Percentiles rank a stretch among this genome's conserved stretches.
phyloP scores from a whole-genome alignment of 2,329 filamentous ascomycete species.

The Fusarium sp. region DNA sequence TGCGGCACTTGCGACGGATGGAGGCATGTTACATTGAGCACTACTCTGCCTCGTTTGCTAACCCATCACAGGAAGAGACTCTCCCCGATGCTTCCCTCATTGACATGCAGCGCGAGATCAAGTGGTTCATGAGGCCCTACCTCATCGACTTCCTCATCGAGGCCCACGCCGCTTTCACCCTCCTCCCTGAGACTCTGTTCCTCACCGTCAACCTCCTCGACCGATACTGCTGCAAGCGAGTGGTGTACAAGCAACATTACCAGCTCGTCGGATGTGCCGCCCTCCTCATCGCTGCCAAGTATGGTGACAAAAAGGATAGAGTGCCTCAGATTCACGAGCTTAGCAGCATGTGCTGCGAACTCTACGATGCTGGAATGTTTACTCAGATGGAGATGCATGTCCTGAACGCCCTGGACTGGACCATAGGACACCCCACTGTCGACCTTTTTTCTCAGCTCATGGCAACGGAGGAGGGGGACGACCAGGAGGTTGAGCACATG shows the following conservation, averaged over 20 bases:
- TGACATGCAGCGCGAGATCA: conserved; percentile 98
- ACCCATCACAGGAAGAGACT: conserved; percentile 74
- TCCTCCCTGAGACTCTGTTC: conserved; percentile 95
- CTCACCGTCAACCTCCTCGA: conserved; percentile 96
- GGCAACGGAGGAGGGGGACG: conserved; percentile 80
- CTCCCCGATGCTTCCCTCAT: conserved; percentile 97
- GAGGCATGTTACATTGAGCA: conserved; percentile 68
- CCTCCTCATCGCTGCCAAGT: conserved; percentile 96
- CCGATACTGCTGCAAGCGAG: conserved; percentile 95
- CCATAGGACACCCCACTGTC: conserved; percentile 93
- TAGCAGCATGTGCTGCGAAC: conserved; percentile 98
- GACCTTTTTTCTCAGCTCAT: conserved; percentile 93
- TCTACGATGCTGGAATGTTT: conserved; percentile 99
- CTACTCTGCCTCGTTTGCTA: conserved; percentile 36
- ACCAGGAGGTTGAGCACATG: conserved; percentile 94
- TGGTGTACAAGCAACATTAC: conserved; percentile 99
- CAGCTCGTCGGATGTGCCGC: conserved; percentile 97
- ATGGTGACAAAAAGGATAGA: conserved; percentile 97
- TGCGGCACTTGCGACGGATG: conserved; percentile 95
- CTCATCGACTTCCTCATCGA: conserved; percentile 98
- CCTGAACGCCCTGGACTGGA: conserved; percentile 95
- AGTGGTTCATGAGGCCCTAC: conserved; percentile 99
- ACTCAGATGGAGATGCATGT: conserved; percentile 99
- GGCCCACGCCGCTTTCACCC: conserved; percentile 92
- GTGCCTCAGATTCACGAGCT: conserved; percentile 98